Evolutionary conservation across 352 stramenopile genomes (phyloP).

Genomic region (Pythium monospermum): DNA sequence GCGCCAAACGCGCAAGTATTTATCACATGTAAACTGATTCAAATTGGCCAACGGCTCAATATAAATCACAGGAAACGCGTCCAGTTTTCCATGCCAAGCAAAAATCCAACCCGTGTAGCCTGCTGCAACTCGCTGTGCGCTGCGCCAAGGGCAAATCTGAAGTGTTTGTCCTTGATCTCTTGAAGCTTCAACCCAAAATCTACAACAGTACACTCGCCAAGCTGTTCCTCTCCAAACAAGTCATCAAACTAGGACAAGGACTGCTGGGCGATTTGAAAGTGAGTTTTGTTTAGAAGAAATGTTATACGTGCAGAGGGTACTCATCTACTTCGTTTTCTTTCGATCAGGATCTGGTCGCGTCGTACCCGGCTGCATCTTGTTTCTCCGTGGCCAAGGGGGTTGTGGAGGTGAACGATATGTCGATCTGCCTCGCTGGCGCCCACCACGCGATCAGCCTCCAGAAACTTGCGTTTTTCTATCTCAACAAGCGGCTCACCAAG

Average conservation of each 20-base stretch:
- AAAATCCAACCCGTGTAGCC: constrained; percentile 36
- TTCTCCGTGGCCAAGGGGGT: constrained; percentile 61
- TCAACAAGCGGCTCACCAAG: constrained; percentile 62
- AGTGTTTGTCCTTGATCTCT: constrained; percentile 71
- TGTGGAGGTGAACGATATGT: constrained; percentile 76
- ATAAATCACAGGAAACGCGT: constrained; percentile 48
- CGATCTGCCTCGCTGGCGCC: constrained; percentile 38
- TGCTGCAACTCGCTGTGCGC: constrained; percentile 66
- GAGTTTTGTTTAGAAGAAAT: no score
- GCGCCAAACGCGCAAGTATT: neutral
- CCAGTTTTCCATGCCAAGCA: constrained; percentile 42
- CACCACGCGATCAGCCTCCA: constrained; percentile 65
- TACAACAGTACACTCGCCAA: constrained; percentile 56
- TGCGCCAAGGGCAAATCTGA: constrained; percentile 43
- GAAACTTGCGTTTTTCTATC: constrained; percentile 72
- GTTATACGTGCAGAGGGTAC: no score
- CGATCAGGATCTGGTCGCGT: constrained; percentile 37
- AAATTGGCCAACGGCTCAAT: no score
- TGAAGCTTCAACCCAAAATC: constrained; percentile 42
- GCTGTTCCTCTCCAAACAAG: constrained; percentile 58
- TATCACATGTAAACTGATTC: no score
- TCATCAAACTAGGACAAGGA: constrained; percentile 65
- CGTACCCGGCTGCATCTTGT: constrained; percentile 64
- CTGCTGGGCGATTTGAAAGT: constrained; percentile 60
- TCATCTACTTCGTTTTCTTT: neutral